A percentile compares a stretch with the other conserved stretches of the same genome.
Conservation (phyloP, 2,329 filamentous ascomycete species). For the Rosellinia necatrix region DNA sequence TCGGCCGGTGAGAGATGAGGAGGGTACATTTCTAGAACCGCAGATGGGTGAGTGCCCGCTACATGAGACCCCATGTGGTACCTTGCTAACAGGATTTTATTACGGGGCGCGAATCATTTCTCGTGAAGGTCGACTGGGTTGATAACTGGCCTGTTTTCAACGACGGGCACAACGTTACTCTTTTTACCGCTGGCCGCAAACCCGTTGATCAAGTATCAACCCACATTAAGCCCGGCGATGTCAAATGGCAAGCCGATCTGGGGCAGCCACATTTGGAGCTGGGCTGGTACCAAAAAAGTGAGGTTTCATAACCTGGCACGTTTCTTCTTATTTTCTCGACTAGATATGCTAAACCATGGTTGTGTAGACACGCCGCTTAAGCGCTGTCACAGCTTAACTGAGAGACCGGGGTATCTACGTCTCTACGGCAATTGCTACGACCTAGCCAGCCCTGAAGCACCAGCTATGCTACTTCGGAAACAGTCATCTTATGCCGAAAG, state of each 20-base stretch:
- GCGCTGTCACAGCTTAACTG: constrained; percentile 51
- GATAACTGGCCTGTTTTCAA: constrained; percentile 59
- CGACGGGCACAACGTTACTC: constrained; percentile 48
- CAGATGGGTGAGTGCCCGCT: constrained; percentile 44
- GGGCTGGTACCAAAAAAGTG: constrained; percentile 48
- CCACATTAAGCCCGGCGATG: constrained; percentile 40
- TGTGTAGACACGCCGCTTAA: constrained; percentile 52
- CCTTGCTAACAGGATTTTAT: neutral
- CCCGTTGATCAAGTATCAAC: constrained; percentile 23
- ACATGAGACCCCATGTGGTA: no score
- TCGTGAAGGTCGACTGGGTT: constrained; percentile 54
- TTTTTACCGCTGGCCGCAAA: constrained; percentile 43
- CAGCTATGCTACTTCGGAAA: constrained; percentile 59
- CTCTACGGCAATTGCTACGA: constrained; percentile 58
- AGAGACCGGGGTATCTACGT: constrained; percentile 49
- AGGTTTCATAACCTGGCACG: neutral
- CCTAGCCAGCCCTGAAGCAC: constrained; percentile 54
- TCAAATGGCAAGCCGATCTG: constrained; percentile 44
- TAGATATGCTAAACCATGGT: neutral
- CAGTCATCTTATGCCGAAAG: constrained; percentile 50
- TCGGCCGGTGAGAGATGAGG: constrained; percentile 41
- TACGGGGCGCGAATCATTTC: constrained; percentile 48
- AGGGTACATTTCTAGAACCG: constrained; percentile 43
- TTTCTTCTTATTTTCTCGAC: no score
- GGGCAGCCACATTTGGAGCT: constrained; percentile 36